phyloP scores from a whole-genome alignment of 2,329 filamentous ascomycete species.

The Graphiopsis chlorocephala region DNA sequence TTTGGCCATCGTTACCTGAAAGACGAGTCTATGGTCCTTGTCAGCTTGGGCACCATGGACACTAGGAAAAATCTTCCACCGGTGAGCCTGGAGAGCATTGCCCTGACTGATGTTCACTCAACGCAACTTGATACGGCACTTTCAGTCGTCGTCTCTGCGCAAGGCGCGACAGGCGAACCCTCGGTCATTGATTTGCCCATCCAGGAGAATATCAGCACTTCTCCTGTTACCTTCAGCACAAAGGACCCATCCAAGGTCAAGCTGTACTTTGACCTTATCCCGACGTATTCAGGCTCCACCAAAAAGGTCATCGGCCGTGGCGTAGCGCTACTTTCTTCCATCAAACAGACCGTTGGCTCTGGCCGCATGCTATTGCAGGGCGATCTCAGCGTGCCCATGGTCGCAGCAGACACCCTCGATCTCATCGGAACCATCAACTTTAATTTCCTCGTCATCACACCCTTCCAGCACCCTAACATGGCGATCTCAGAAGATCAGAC shows the following conservation, averaged over 20 bases:
- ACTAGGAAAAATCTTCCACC: conserved; percentile 76
- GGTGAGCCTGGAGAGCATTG: conserved; percentile 84
- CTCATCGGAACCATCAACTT: conserved; percentile 95
- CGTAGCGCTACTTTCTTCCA: conserved; percentile 80
- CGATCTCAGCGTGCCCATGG: conserved; percentile 86
- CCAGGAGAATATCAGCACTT: conserved; percentile 88
- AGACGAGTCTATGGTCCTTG: conserved; percentile 82
- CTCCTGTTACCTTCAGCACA: conserved; percentile 87
- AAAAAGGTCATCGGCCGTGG: conserved; percentile 85
- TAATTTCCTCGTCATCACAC: conserved; percentile 92
- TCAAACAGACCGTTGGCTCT: conserved; percentile 77
- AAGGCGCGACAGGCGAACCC: conserved; percentile 79
- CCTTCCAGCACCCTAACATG: conserved; percentile 92
- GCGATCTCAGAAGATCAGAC: conserved; percentile 85
- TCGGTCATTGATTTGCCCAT: conserved; percentile 89
- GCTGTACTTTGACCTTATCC: conserved; percentile 89
- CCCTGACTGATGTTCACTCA: conserved; percentile 80
- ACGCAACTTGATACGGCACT: conserved; percentile 93
- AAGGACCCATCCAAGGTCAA: conserved; percentile 77
- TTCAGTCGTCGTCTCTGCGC: conserved; percentile 85
- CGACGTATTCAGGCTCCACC: conserved; percentile 80
- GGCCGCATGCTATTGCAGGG: conserved; percentile 91
- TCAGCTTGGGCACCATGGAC: conserved; percentile 94
- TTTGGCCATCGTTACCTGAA: conserved; percentile 95
- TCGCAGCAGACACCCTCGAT: conserved; percentile 76